A percentile compares a stretch with the other conserved stretches of the same genome.
phyloP scores from a whole-genome alignment of 208 protist species.

The Leishmania major region DNA sequence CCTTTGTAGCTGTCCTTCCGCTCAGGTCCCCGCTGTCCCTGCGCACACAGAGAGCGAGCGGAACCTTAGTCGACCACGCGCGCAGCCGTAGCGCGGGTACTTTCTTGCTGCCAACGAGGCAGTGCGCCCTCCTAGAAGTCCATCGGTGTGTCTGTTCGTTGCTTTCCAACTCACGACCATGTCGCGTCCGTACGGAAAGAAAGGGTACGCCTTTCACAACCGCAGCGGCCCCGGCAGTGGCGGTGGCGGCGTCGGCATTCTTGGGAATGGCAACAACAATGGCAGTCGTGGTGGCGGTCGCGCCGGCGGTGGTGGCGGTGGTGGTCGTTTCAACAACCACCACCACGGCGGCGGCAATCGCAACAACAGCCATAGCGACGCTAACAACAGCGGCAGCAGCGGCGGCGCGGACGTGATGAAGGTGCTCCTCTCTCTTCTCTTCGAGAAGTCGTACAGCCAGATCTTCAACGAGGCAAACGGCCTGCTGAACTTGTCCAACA shows the following conservation, averaged over 20 bases:
- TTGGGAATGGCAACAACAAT: not conserved
- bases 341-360: constrained; percentile 12
- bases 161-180: constrained; percentile 16
- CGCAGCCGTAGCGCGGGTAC: not conserved
- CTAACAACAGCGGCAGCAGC: constrained; percentile 31
- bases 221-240: constrained; percentile 19
- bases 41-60: not conserved
- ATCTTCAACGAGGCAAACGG: constrained; percentile 58
- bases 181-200: constrained; percentile 70
- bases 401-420: constrained; percentile 78
- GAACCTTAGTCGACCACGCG: not conserved
- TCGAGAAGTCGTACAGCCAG: constrained; percentile 60
- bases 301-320: constrained; percentile 19
- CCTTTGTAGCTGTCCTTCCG: not conserved
- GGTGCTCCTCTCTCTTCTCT: constrained; percentile 71
- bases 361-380: constrained; percentile 21
- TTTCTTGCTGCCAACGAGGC: not conserved
- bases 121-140: not conserved
- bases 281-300: constrained; percentile 17
- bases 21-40: not conserved
- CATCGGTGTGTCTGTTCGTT: not conserved
- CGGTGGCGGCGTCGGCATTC: constrained; percentile 13
- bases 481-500: constrained; percentile 67
- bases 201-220: constrained; percentile 16
- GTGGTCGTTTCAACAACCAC: constrained; percentile 3